These are phyloP conservation scores for Saitozyma sp. DNA, from an alignment of 768 basidiomycete genomes.

Conservation along the genomic window DNA sequence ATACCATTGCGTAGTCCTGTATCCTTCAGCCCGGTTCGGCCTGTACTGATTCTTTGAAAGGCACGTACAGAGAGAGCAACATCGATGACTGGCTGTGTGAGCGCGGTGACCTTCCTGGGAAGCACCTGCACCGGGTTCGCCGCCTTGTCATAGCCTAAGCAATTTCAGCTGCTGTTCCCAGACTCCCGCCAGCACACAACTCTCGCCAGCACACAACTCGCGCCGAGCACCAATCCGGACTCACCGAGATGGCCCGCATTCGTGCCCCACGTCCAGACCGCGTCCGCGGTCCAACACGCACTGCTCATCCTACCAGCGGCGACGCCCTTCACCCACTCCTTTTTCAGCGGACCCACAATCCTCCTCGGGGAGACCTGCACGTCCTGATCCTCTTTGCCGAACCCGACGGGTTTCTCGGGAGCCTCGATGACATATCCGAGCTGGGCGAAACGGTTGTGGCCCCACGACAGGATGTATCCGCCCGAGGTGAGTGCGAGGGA, in stretches of 20 bases:
- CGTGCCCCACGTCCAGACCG: constrained; percentile 72
- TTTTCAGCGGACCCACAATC: constrained; percentile 72
- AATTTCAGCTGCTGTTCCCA: not conserved
- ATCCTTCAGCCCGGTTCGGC: not conserved
- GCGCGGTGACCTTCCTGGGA: constrained; percentile 77
- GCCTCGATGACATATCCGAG: constrained; percentile 80
- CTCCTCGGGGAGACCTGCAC: constrained; percentile 75
- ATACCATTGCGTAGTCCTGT: constrained; percentile 79
- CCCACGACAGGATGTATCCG: constrained; percentile 89
- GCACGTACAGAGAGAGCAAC: constrained; percentile 71
- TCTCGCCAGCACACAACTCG: no score
- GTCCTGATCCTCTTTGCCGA: constrained; percentile 64
- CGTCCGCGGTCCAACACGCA: constrained; percentile 74
- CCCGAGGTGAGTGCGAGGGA: constrained; percentile 76
- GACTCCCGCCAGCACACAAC: not conserved
- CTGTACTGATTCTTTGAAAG: not conserved
- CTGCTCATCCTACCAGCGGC: constrained; percentile 84
- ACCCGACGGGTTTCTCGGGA: constrained; percentile 29
- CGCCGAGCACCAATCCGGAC: not conserved
- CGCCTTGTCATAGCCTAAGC: constrained; percentile 70
- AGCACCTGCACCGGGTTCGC: constrained; percentile 72
- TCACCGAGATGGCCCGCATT: constrained; percentile 87
- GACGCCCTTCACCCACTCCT: constrained; percentile 74
- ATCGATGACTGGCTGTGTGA: constrained; percentile 68
- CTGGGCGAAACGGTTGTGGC: constrained; percentile 82